Evolutionary conservation across 1,284 basidiomycete species (phyloP), one percentile per base, ranked within the genome.

Genomic region (Moesziomyces parantarcticus): DNA sequence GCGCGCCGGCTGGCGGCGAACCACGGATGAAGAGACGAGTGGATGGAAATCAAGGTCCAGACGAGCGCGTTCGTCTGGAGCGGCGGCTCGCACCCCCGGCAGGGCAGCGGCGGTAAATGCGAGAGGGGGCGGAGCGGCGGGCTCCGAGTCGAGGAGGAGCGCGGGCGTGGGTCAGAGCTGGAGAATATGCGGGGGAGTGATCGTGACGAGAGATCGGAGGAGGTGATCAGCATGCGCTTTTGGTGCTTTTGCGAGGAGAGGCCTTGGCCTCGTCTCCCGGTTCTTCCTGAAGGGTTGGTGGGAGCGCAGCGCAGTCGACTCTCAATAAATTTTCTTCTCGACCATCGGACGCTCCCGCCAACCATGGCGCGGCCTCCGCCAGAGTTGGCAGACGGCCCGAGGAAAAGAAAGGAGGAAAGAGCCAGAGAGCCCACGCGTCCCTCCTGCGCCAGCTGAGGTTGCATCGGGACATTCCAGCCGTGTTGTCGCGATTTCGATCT

Each of bases 131-230:
- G 41, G 41, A n/a, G n/a, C n/a, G n/a, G 29, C 29, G 10, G 3
- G 41, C 10, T 23, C 43, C 20, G 32, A 11, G 10, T 18, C 43
- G 11, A 34, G 47, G 11, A 34, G 47, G 26, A 40, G 20, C 36
- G 45, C 53, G 39, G 23, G 42, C 36, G 50, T 53, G 45, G 47
- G 48, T 50, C 60, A 45, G 22, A 41, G 57, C 50, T 47, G 13
- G 29, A 40, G 50, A 57, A 58, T 39, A 39, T 60, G 61, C 53
- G 58, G 58, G 61, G 58, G 54, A 65, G 61, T 65, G 67, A 70
- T 70, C 67, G 67, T 63, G 67, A 70, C 61, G 61, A 70, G 61
- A 64, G 67, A 70, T 65, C 58, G 67, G 59, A 48, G 22, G 22
- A 39, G 54, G 36, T 67, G 63, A 66, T 59, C 63, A 66, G 57